These are phyloP conservation scores for Pseudogymnoascus sp. DNA, from an alignment of 2,329 filamentous ascomycete genomes.

Conservation along the genomic window DNA sequence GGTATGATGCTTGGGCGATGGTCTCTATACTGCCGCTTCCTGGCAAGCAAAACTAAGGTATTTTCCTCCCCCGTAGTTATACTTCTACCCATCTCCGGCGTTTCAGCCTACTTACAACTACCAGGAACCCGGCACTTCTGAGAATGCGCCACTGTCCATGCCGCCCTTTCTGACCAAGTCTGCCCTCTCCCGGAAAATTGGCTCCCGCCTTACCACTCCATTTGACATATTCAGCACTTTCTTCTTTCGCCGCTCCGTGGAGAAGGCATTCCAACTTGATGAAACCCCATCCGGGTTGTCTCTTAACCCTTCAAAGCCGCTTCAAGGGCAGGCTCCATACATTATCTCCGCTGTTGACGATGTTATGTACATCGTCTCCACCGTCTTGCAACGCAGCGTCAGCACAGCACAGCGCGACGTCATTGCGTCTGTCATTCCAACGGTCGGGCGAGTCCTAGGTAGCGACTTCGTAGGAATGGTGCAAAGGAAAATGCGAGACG, in stretches of 20 bases:
- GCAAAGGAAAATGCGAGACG: slow-evolving; percentile 94
- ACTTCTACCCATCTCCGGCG: slow-evolving; percentile 16
- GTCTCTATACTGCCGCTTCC: slow-evolving; percentile 85
- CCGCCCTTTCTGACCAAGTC: slow-evolving; percentile 73
- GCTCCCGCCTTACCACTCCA: slow-evolving; percentile 63
- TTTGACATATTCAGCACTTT: slow-evolving; percentile 93
- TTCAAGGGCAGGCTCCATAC: slow-evolving; percentile 74
- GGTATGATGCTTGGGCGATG: slow-evolving; percentile 88
- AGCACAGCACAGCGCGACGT: slow-evolving; percentile 78
- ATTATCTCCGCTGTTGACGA: slow-evolving; percentile 96
- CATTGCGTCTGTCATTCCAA: slow-evolving; percentile 69
- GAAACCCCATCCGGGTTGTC: slow-evolving; percentile 76
- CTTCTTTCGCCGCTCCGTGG: slow-evolving; percentile 91
- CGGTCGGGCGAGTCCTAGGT: slow-evolving; percentile 70
- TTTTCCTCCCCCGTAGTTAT: slow-evolving; percentile 28
- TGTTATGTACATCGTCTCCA: slow-evolving; percentile 98
- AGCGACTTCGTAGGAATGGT: slow-evolving; percentile 95
- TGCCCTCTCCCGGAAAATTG: slow-evolving; percentile 71
- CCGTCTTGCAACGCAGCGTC: slow-evolving; percentile 77
- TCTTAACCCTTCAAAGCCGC: slow-evolving; percentile 62
- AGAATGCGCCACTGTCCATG: slow-evolving; percentile 52
- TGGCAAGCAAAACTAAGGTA: slow-evolving; percentile 79
- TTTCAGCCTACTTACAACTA: slow-evolving; percentile 23
- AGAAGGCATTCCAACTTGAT: slow-evolving; percentile 95
- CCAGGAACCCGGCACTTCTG: slow-evolving; percentile 45